phyloP scores from a whole-genome alignment of 1,284 basidiomycete genomes.

The Taiwanofungus camphoratus region DNA sequence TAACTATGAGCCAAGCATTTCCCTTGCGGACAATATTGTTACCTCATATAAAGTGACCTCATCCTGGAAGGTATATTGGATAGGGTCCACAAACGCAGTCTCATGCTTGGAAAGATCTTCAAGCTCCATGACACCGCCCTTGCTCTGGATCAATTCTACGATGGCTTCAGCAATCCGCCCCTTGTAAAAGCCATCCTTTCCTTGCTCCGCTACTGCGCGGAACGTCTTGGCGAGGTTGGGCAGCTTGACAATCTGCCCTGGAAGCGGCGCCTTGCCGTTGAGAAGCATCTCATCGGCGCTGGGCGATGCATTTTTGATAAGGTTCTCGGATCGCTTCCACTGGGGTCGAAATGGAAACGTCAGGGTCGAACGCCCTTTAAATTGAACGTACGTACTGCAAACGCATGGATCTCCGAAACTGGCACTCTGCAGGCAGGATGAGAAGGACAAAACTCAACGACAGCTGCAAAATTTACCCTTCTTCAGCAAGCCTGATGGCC shows the following conservation, averaged over 20 bases:
- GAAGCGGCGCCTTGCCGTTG: slow-evolving; percentile 72
- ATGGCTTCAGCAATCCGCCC: slow-evolving; percentile 87
- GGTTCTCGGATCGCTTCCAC: slow-evolving; percentile 73
- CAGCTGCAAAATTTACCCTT: slow-evolving; percentile 53
- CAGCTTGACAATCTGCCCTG: slow-evolving; percentile 74
- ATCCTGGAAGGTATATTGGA: slow-evolving; percentile 81
- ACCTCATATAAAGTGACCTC: slow-evolving; percentile 86
- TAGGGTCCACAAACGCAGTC: slow-evolving; percentile 81
- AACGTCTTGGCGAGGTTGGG: slow-evolving; percentile 84
- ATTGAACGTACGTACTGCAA: slow-evolving; percentile 37
- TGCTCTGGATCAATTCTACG: slow-evolving; percentile 76
- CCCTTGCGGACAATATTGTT: too few relatives aligned
- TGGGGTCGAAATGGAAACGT: slow-evolving; percentile 24
- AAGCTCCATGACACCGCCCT: slow-evolving; percentile 88
- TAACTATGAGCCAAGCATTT: too few relatives aligned
- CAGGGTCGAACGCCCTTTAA: not conserved
- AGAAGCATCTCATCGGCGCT: slow-evolving; percentile 83
- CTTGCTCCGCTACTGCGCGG: slow-evolving; percentile 70
- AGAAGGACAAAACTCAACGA: not conserved
- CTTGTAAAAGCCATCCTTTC: slow-evolving; percentile 90
- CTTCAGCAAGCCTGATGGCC: slow-evolving; percentile 79
- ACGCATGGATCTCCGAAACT: slow-evolving; percentile 73
- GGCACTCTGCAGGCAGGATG: slow-evolving; percentile 47
- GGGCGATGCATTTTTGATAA: slow-evolving; percentile 79
- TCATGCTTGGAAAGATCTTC: slow-evolving; percentile 81